Conservation (phyloP, 1,284 basidiomycete species). For the Gymnopus androsaceus region DNA sequence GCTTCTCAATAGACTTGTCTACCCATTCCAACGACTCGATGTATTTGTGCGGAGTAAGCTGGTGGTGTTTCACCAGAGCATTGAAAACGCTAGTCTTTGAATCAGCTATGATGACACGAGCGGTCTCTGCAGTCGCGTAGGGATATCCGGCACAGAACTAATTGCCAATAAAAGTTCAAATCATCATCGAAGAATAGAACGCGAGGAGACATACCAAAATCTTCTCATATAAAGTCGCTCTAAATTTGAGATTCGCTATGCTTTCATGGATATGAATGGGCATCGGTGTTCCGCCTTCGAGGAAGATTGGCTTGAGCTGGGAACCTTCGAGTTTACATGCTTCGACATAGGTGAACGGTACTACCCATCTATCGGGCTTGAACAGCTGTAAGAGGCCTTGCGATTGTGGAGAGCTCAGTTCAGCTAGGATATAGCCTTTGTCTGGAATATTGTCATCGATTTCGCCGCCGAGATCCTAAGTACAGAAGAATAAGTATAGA, state of each 20-base stretch:
- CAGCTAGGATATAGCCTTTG: slow-evolving; percentile 71
- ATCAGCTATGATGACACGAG: slow-evolving; percentile 75
- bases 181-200: slow-evolving; percentile 11
- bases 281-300: slow-evolving; percentile 60
- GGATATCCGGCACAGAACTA: slow-evolving; percentile 81
- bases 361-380: slow-evolving; percentile 72
- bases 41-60: slow-evolving; percentile 65
- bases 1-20: slow-evolving; percentile 73
- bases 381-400: slow-evolving; percentile 70
- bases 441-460: slow-evolving; percentile 77
- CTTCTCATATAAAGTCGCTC: slow-evolving; percentile 60
- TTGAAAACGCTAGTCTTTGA: slow-evolving; percentile 72
- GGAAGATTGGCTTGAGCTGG: slow-evolving; percentile 72
- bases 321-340: slow-evolving; percentile 74
- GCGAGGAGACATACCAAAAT: slow-evolving; percentile 57
- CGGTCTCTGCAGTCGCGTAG: slow-evolving; percentile 60
- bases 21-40: slow-evolving; percentile 81
- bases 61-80: slow-evolving; percentile 67
- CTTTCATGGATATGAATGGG: slow-evolving; percentile 76
- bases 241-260: slow-evolving; percentile 72
- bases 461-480: slow-evolving; percentile 50
- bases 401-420: slow-evolving; percentile 65
- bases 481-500: slow-evolving; percentile 45
- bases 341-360: slow-evolving; percentile 76
- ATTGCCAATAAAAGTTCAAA: slow-evolving; percentile 7